These are phyloP conservation scores for Thielaviopsis cerberus DNA, from an alignment of 2,329 filamentous ascomycete genomes.

Conservation along the genomic window DNA sequence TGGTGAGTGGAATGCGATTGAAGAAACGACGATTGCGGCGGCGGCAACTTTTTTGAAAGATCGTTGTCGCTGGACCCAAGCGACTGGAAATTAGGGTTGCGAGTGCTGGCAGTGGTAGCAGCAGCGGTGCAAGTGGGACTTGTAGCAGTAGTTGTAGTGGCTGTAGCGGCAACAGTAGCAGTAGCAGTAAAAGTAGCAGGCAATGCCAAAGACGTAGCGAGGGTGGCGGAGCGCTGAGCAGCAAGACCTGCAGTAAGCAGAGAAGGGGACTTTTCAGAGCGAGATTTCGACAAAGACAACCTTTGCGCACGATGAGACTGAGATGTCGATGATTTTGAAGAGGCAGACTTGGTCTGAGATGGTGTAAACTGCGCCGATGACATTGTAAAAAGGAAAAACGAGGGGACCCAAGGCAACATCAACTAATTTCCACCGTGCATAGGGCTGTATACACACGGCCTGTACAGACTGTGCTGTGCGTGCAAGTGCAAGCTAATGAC, in stretches of 20 bases:
- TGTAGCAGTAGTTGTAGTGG: conserved; percentile 1
- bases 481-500: background rate
- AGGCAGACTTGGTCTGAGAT: background rate
- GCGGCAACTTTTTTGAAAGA: conserved; percentile 6
- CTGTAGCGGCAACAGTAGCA: conserved; percentile 1
- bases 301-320: background rate
- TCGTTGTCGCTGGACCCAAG: conserved; percentile 2
- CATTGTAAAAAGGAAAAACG: conserved; percentile 4
- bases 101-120: background rate
- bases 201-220: background rate
- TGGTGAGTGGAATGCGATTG: background rate
- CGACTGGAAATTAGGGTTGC: conserved; percentile 7
- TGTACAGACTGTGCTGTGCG: background rate
- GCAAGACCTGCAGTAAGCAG: background rate
- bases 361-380: conserved; percentile 2
- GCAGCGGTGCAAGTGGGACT: conserved; percentile 4
- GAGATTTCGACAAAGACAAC: background rate
- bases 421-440: conserved; percentile 6
- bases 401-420: conserved; percentile 1
- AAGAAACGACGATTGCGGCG: background rate
- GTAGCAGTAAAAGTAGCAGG: background rate
- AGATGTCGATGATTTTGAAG: background rate
- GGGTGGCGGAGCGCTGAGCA: background rate
- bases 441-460: background rate
- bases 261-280: background rate